These are phyloP conservation scores for Lathyrus tuberosus DNA, from an alignment of 306 rosid genomes.

Conservation along the genomic window DNA sequence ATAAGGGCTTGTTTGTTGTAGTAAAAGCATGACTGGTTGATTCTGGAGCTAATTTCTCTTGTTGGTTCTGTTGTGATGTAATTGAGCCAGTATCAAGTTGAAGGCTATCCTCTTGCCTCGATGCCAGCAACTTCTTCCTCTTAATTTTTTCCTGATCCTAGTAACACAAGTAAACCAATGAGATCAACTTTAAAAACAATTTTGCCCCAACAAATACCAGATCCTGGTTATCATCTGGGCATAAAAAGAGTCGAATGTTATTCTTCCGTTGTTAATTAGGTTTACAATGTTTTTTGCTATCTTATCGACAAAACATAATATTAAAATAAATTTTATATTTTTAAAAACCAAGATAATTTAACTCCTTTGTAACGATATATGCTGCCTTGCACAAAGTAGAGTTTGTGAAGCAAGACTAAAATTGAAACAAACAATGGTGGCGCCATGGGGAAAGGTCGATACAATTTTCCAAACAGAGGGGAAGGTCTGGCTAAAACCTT, in stretches of 20 bases:
- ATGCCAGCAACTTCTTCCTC: conserved; percentile 72
- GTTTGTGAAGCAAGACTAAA: background rate
- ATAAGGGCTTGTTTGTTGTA: conserved; percentile 53
- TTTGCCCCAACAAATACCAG: conserved; percentile 3
- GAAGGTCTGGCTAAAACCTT: conserved; percentile 5
- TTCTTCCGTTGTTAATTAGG: conserved; percentile 25
- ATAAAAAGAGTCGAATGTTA: conserved; percentile 6
- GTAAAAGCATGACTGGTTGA: conserved; percentile 53
- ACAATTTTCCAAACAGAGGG: background rate
- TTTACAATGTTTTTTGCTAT: background rate
- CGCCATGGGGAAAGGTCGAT: conserved; percentile 6
- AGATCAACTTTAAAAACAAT: background rate
- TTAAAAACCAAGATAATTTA: conserved; percentile 19
- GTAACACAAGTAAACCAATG: conserved; percentile 28
- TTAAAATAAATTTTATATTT: conserved; percentile 11
- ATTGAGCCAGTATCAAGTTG: conserved; percentile 53
- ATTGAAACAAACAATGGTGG: conserved; percentile 5
- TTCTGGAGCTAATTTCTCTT: conserved; percentile 65
- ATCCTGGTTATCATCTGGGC: conserved; percentile 25
- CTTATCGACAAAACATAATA: conserved; percentile 2
- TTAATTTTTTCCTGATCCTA: conserved; percentile 80
- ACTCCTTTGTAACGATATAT: conserved; percentile 12
- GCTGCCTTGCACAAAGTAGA: background rate
- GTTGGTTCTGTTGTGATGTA: conserved; percentile 55
- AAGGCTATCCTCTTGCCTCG: conserved; percentile 63